These are phyloP conservation scores for Cystobasidium slooffiae DNA, from an alignment of 1,284 basidiomycete species.

Conservation along the genomic window DNA sequence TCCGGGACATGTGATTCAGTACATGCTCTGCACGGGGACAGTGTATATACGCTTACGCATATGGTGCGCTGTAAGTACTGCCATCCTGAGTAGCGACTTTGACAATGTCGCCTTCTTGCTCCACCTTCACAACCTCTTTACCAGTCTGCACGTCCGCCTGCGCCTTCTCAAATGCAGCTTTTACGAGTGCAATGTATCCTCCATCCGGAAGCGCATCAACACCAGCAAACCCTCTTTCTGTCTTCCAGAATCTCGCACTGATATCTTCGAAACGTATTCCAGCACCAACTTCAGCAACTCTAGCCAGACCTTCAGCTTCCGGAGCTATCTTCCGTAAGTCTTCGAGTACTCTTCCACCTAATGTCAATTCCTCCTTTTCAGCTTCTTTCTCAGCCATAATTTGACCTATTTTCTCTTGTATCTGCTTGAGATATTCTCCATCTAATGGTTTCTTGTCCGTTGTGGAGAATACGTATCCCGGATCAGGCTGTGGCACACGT, in stretches of 20 bases:
- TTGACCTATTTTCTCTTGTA: conserved; percentile 8
- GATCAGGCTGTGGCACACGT: conserved; percentile 23
- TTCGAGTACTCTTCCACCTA: conserved; percentile 15
- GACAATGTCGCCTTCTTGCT: conserved; percentile 48
- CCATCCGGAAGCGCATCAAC: conserved; percentile 61
- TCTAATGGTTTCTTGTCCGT: conserved; percentile 10
- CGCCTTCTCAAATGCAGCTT: conserved; percentile 57
- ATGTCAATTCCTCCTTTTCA: conserved; percentile 20
- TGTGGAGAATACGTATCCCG: conserved; percentile 27
- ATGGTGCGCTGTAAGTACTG: conserved; percentile 54
- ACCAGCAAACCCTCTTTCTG: conserved; percentile 58
- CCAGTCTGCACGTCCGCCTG: conserved; percentile 57
- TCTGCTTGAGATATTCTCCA: conserved; percentile 2
- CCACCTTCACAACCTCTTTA: conserved; percentile 53
- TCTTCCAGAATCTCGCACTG: conserved; percentile 58
- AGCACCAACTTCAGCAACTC: conserved; percentile 46
- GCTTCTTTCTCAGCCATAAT: conserved; percentile 26
- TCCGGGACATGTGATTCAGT: background rate
- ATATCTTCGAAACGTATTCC: conserved; percentile 60
- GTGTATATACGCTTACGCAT: conserved; percentile 46
- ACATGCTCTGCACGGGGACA: background rate
- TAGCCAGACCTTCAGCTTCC: conserved; percentile 25
- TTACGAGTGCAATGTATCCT: conserved; percentile 58
- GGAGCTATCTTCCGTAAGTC: conserved; percentile 20
- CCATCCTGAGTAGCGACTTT: conserved; percentile 53